Conservation (phyloP, 768 basidiomycete genomes). For the Amanita phalloides region DNA sequence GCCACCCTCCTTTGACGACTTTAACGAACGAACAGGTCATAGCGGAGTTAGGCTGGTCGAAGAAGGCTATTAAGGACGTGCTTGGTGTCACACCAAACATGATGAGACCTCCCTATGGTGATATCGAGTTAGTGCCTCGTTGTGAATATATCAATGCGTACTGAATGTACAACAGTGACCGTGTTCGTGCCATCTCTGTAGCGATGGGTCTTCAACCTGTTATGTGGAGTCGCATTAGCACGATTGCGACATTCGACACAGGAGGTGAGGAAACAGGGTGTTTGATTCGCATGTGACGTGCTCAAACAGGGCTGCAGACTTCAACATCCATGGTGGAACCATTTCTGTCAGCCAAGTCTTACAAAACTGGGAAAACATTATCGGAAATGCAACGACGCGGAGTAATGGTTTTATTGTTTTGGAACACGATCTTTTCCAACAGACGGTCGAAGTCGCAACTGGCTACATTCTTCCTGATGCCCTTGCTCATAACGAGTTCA, state of each 20-base stretch:
- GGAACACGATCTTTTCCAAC: conserved; percentile 80
- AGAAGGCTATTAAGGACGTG: conserved; percentile 75
- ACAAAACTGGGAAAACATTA: conserved; percentile 64
- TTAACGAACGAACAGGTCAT: conserved; percentile 72
- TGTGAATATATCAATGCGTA: background rate
- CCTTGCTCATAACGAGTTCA: conserved; percentile 49
- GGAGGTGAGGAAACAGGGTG: conserved; percentile 27
- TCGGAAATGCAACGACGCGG: conserved; percentile 46
- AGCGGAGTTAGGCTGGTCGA: conserved; percentile 83
- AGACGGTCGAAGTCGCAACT: conserved; percentile 75
- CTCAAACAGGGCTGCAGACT: conserved; percentile 37
- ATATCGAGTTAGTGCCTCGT: conserved; percentile 49
- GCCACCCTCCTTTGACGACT: conserved; percentile 64
- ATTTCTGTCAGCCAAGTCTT: conserved; percentile 49
- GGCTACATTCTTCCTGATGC: conserved; percentile 83
- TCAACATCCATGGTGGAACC: conserved; percentile 63
- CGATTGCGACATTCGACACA: conserved; percentile 59
- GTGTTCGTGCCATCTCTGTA: conserved; percentile 72
- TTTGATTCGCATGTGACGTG: background rate
- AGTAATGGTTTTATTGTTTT: conserved; percentile 81
- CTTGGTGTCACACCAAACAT: conserved; percentile 68
- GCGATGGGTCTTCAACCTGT: conserved; percentile 80
- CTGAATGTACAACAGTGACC: conserved; percentile 40
- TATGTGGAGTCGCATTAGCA: conserved; percentile 71
- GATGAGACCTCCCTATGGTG: conserved; percentile 78